Conservation (phyloP, 1,139 yeast genomes). For the Taphrina confusa region DNA sequence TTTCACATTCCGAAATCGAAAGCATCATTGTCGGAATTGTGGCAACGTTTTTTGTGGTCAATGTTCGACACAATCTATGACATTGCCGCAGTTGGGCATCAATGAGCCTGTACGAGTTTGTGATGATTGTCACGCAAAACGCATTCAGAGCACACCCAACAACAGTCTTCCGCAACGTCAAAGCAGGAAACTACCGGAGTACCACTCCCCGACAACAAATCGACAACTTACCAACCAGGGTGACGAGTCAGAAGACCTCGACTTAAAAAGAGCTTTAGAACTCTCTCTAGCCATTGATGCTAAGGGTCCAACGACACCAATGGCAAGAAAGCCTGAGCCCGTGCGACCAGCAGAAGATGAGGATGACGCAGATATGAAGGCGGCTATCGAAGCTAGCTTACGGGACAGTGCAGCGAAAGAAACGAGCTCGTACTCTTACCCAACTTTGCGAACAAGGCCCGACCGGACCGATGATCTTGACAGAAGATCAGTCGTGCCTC, state of each 20-base stretch:
- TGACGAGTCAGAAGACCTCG: slow-evolving; percentile 54
- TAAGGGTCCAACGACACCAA: slow-evolving; percentile 35
- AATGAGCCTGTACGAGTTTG: slow-evolving; percentile 89
- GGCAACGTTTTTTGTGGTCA: slow-evolving; percentile 91
- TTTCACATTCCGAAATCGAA: slow-evolving; percentile 79
- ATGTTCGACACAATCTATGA: slow-evolving; percentile 69
- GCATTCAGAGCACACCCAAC: not conserved
- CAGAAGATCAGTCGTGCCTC: slow-evolving; percentile 36
- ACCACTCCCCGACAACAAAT: slow-evolving; percentile 34
- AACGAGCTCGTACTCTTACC: slow-evolving; percentile 4
- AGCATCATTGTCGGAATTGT: slow-evolving; percentile 95
- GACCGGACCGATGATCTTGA: not conserved
- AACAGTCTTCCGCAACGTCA: not conserved
- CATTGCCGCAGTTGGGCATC: slow-evolving; percentile 83
- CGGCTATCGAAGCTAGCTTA: slow-evolving; percentile 93
- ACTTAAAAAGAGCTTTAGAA: slow-evolving; percentile 73
- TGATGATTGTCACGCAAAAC: slow-evolving; percentile 65
- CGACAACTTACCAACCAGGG: slow-evolving; percentile 9
- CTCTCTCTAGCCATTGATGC: slow-evolving; percentile 68
- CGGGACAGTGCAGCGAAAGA: slow-evolving; percentile 51
- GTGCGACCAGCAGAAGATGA: slow-evolving; percentile 47
- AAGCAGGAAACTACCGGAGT: not conserved
- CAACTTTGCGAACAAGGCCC: not conserved
- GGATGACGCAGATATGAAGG: slow-evolving; percentile 83
- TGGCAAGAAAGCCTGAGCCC: slow-evolving; percentile 29